Evolutionary conservation across 164 flowering plant genomes (phyloP).

Genomic region (Paratinospora sagittata): DNA sequence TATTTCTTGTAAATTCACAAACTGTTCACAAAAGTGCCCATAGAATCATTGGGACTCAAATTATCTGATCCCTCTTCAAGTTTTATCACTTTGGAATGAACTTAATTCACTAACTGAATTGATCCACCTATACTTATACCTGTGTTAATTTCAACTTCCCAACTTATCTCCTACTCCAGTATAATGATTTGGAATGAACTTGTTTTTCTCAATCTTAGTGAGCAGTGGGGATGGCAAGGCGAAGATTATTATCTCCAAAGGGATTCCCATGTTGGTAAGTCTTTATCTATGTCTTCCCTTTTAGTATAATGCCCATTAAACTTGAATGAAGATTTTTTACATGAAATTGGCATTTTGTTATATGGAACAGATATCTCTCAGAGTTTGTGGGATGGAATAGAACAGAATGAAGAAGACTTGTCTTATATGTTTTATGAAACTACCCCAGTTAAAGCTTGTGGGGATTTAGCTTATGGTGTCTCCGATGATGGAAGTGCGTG

Average conservation of each 20-base stretch:
- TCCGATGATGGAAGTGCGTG: conserved; percentile 29
- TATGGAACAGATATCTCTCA: conserved; percentile 35
- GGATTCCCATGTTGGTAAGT: conserved; percentile 39
- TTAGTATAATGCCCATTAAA: background rate
- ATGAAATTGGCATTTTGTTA: conserved; percentile 3
- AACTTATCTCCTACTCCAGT: background rate
- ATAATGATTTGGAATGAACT: background rate
- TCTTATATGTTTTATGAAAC: conserved; percentile 60
- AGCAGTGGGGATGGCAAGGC: conserved; percentile 45
- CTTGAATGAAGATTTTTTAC: conserved; percentile 2
- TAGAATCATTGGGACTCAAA: background rate
- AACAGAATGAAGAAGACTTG: conserved; percentile 43
- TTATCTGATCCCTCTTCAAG: background rate
- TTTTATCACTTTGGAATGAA: background rate
- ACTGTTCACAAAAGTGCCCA: background rate
- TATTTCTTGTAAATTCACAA: background rate
- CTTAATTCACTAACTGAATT: background rate
- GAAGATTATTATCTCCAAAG: conserved; percentile 33
- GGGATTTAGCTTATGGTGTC: conserved; percentile 51
- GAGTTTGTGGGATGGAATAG: conserved; percentile 39
- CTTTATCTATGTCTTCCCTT: background rate
- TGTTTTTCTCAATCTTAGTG: conserved; percentile 19
- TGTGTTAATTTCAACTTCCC: background rate
- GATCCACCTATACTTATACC: background rate
- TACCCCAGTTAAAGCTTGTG: conserved; percentile 78